Conservation (phyloP, 2,329 filamentous ascomycete species). For the Ascochyta viciae-villosae region DNA sequence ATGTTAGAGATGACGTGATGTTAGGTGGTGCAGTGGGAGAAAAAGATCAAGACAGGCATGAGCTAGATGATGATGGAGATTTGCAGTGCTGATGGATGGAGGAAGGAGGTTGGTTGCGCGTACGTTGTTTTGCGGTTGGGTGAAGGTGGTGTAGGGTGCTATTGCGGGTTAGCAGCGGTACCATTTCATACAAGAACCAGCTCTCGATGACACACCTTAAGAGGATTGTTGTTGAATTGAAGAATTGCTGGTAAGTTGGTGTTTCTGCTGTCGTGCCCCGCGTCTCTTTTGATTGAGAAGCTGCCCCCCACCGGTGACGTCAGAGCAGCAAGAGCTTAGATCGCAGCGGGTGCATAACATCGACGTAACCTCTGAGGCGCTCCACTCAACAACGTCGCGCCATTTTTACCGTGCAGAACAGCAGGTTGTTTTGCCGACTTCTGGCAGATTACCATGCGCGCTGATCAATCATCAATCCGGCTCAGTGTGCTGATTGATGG, state of each 20-base stretch:
- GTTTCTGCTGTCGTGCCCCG: constrained; percentile 9
- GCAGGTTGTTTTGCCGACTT: constrained; percentile 8
- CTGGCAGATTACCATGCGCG: constrained; percentile 11
- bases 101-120: not conserved
- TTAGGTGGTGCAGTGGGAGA: not conserved
- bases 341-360: constrained; percentile 8
- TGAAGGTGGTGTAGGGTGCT: not conserved
- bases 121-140: constrained; percentile 1
- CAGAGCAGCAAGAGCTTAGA: constrained; percentile 8
- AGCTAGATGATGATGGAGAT: not conserved
- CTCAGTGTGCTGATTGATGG: constrained; percentile 2
- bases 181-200: not conserved
- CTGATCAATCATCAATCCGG: constrained; percentile 3
- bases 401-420: constrained; percentile 8
- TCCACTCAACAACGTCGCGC: constrained; percentile 15
- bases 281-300: constrained; percentile 15
- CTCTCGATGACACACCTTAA: not conserved
- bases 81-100: not conserved
- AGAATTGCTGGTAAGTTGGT: constrained; percentile 2
- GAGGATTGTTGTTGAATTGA: constrained; percentile 5
- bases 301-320: constrained; percentile 13
- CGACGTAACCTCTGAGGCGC: constrained; percentile 11
- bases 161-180: not conserved
- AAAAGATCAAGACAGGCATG: not conserved
- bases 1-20: constrained; percentile 7